Evolutionary conservation across 805 yeast species (phyloP).

Genomic region (Yamadazyma tumulicola): DNA sequence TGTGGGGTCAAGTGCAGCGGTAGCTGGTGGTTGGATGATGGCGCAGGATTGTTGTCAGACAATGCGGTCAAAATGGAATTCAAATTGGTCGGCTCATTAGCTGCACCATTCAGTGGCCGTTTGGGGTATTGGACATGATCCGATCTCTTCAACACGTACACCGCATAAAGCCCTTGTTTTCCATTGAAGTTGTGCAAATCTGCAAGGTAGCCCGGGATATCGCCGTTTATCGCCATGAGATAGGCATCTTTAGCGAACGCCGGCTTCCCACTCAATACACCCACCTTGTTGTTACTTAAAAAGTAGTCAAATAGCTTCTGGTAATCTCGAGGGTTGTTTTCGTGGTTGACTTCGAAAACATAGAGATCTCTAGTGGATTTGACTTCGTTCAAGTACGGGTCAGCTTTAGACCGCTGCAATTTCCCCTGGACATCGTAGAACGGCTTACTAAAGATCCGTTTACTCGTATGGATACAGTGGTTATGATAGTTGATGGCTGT

Average conservation of each 20-base stretch:
- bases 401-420: conserved; percentile 52
- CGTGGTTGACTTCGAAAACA: conserved; percentile 40
- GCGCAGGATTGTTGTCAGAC: not conserved
- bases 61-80: conserved; percentile 21
- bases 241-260: conserved; percentile 61
- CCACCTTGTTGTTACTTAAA: conserved; percentile 45
- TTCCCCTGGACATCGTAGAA: conserved; percentile 59
- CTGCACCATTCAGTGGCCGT: no score
- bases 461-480: conserved; percentile 23
- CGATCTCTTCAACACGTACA: conserved; percentile 37
- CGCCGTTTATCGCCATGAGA: conserved; percentile 36
- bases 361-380: conserved; percentile 49
- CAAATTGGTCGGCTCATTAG: no score
- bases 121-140: no score
- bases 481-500: conserved; percentile 16
- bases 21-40: not conserved
- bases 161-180: conserved; percentile 27
- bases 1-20: no score
- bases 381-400: conserved; percentile 50
- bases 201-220: conserved; percentile 20
- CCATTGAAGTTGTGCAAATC: conserved; percentile 8
- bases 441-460: conserved; percentile 24
- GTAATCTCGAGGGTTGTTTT: conserved; percentile 21
- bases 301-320: conserved; percentile 43
- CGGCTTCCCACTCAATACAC: conserved; percentile 54